Evolutionary conservation across 257 asterid species (phyloP).

Genomic region (Jaltomata sinuosa): DNA sequence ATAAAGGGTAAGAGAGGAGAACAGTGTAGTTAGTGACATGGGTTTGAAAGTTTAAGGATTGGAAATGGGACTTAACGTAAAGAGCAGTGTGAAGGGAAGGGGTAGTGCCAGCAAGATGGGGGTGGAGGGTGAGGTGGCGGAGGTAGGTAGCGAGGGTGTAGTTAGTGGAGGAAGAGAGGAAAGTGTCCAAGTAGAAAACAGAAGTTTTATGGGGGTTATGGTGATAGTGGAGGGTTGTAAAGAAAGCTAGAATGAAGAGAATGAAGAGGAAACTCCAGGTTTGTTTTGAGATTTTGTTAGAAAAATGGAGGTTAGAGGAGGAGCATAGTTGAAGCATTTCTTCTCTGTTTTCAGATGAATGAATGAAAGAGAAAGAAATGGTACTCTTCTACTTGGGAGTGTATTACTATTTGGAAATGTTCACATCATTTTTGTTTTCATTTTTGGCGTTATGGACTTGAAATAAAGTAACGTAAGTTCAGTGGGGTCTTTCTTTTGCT

Average conservation of each 20-base stretch:
- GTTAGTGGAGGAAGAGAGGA: slow-evolving; percentile 66
- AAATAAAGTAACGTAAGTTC: no score
- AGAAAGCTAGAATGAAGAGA: slow-evolving; percentile 32
- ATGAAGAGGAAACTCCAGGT: slow-evolving; percentile 37
- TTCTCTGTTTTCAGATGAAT: background rate
- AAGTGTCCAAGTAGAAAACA: slow-evolving; percentile 22
- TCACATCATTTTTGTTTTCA: background rate
- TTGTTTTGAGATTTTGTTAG: slow-evolving; percentile 27
- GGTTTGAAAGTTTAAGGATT: slow-evolving; percentile 40
- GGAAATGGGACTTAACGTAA: slow-evolving; percentile 63
- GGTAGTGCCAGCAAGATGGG: slow-evolving; percentile 88
- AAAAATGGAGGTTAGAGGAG: background rate
- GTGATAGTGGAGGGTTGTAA: slow-evolving; percentile 29
- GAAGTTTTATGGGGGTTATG: background rate
- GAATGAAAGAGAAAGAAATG: background rate
- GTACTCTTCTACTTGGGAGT: background rate
- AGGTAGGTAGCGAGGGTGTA: slow-evolving; percentile 70
- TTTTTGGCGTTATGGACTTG: no score
- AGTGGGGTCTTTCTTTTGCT: no score
- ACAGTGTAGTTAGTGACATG: slow-evolving; percentile 44
- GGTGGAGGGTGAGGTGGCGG: slow-evolving; percentile 78
- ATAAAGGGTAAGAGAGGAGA: slow-evolving; percentile 70
- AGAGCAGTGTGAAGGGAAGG: slow-evolving; percentile 50
- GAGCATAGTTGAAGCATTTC: background rate
- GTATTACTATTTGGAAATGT: background rate